These are phyloP conservation scores for Gremmenia infestans DNA, from an alignment of 2,329 filamentous ascomycete species.

Conservation along the genomic window DNA sequence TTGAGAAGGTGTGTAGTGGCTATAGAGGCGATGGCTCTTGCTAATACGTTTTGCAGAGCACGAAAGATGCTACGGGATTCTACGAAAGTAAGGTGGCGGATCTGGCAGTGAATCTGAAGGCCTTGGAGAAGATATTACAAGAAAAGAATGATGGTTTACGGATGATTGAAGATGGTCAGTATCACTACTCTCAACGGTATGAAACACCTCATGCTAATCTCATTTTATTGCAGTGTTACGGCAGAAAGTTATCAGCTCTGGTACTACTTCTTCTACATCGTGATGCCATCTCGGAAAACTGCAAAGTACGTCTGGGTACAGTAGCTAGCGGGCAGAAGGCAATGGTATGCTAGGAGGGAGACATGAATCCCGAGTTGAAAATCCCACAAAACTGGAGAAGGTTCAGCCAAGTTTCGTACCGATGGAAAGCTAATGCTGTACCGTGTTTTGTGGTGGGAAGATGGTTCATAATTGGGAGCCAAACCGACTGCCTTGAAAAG, in stretches of 20 bases:
- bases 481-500: not conserved
- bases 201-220: slow-evolving; percentile 9
- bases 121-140: slow-evolving; percentile 63
- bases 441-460: not conserved
- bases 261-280: slow-evolving; percentile 33
- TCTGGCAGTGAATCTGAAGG: slow-evolving; percentile 57
- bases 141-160: slow-evolving; percentile 80
- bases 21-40: too few species aligned
- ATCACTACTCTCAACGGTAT: slow-evolving; percentile 1
- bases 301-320: not conserved
- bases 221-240: slow-evolving; percentile 39
- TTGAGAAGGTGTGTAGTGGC: slow-evolving; percentile 67
- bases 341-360: not conserved
- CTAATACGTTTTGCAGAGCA: slow-evolving; percentile 36
- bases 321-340: slow-evolving; percentile 4
- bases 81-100: slow-evolving; percentile 65
- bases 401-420: not conserved
- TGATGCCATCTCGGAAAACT: slow-evolving; percentile 4
- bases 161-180: slow-evolving; percentile 79
- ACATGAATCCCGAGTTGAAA: not conserved
- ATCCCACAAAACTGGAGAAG: not conserved
- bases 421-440: not conserved
- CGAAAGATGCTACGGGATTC: slow-evolving; percentile 58
- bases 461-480: not conserved
- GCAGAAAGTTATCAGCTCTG: slow-evolving; percentile 45